Evolutionary conservation across 768 basidiomycete genomes (phyloP).

Genomic region (Tulasnella sp.): DNA sequence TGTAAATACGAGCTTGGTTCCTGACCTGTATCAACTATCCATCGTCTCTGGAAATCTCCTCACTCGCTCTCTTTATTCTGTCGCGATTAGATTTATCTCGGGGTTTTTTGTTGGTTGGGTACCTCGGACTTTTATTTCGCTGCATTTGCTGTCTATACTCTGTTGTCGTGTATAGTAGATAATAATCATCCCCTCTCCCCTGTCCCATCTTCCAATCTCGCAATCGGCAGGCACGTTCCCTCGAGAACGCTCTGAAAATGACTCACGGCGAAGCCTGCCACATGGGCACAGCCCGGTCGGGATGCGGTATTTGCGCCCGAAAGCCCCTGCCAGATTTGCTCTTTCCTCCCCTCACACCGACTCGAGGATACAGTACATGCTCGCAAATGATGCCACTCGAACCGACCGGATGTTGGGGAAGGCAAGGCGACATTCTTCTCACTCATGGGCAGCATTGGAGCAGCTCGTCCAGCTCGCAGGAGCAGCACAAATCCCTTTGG

Average conservation of each 20-base stretch:
- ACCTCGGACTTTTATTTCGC: not conserved
- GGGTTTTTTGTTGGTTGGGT: not conserved
- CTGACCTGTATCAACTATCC: not conserved
- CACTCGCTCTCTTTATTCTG: constrained; percentile 8
- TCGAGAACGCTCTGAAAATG: not conserved
- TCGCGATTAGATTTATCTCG: not conserved
- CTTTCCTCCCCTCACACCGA: not conserved
- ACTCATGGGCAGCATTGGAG: constrained; percentile 17
- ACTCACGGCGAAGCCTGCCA: not conserved
- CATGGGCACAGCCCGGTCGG: not conserved
- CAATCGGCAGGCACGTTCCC: not conserved
- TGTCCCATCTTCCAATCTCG: not conserved
- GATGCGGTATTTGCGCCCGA: not conserved
- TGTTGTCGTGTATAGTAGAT: not conserved
- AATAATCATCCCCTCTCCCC: not conserved
- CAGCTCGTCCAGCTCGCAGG: constrained; percentile 13
- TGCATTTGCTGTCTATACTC: not conserved
- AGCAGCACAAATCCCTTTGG: not conserved
- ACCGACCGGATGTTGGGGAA: not conserved
- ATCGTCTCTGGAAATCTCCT: constrained; percentile 1
- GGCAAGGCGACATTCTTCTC: not conserved
- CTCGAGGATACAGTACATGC: constrained; percentile 10
- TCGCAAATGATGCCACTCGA: not conserved
- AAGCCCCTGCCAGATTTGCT: not conserved
- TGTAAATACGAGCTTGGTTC: constrained; percentile 32